Conservation (phyloP, 163 green algal genomes). For the Scenedesmus sp. region DNA sequence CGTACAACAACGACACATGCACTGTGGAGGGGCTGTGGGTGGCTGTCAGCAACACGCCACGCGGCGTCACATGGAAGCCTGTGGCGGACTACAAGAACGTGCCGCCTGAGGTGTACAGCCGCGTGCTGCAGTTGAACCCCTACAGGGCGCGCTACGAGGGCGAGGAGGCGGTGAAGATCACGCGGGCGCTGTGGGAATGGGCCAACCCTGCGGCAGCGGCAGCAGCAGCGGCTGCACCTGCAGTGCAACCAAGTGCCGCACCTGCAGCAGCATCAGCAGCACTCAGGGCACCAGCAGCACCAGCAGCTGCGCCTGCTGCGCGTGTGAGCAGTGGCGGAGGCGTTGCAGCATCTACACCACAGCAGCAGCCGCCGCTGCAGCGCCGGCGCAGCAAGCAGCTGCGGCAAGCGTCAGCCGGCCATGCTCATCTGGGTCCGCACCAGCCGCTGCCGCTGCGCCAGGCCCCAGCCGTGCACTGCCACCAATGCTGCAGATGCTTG, state of each 20-base stretch:
- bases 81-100: slow-evolving; percentile 10
- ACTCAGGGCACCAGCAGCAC: neutral
- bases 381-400: neutral
- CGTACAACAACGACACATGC: slow-evolving; percentile 13
- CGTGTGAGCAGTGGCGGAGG: neutral
- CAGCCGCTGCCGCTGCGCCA: neutral
- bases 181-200: slow-evolving; percentile 27
- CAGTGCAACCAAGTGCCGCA: neutral
- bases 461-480: neutral
- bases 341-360: neutral
- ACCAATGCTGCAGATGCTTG: slow-evolving; percentile 28
- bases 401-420: neutral
- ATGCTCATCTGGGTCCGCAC: neutral
- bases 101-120: neutral
- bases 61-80: neutral
- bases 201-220: neutral
- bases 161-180: neutral
- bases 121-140: neutral
- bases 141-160: slow-evolving; percentile 16
- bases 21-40: slow-evolving; percentile 19
- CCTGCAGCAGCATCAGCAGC: neutral
- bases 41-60: neutral
- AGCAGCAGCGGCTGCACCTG: neutral
- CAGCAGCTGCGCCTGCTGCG: neutral
- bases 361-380: neutral